A percentile compares a stretch with the other conserved stretches of the same genome.
Evolutionary conservation across 192 early-diverging fungal species (phyloP).

Genomic region (Lunasporangiospora selenospora): DNA sequence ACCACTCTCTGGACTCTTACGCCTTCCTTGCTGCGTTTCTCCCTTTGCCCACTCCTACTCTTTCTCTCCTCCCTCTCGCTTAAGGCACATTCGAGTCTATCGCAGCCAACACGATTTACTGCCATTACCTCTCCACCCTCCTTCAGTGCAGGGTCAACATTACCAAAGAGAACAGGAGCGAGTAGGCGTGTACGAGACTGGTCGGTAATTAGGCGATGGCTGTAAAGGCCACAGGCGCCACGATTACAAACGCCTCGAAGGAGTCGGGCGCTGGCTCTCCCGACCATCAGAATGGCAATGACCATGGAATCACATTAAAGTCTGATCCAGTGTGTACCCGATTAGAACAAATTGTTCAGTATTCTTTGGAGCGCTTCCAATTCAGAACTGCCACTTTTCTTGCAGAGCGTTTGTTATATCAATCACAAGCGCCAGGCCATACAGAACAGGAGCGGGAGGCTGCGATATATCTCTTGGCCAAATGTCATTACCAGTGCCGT

Average conservation of each 20-base stretch:
- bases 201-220: no score
- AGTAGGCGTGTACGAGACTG: no score
- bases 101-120: no score
- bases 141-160: no score
- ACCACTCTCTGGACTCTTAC: neutral
- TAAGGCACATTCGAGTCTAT: no score
- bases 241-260: no score
- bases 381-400: slow-evolving; percentile 50
- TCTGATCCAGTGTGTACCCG: slow-evolving; percentile 9
- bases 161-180: no score
- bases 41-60: neutral
- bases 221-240: no score
- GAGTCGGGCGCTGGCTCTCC: no score
- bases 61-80: neutral
- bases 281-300: no score
- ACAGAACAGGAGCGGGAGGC: slow-evolving; percentile 16
- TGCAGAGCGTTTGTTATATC: slow-evolving; percentile 44
- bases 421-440: slow-evolving; percentile 7
- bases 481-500: slow-evolving; percentile 46
- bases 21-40: neutral
- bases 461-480: slow-evolving; percentile 48
- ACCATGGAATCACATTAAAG: no score
- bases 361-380: slow-evolving; percentile 49
- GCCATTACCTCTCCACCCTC: no score
- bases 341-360: slow-evolving; percentile 41